Conservation (phyloP, 495 filamentous ascomycete genomes). For the Lophiostoma macrostomum region DNA sequence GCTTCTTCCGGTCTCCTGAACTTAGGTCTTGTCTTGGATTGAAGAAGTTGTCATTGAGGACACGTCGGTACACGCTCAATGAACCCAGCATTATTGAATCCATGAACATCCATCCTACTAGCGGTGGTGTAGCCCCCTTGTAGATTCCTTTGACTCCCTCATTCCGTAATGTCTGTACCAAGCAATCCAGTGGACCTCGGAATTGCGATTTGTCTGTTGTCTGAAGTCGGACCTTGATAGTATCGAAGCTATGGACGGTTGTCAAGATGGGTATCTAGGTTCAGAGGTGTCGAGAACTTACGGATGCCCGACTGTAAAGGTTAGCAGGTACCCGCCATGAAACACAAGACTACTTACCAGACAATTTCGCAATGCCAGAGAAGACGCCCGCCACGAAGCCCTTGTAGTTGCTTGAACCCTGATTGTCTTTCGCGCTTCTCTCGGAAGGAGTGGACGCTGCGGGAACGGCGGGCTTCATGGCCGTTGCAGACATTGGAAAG, state of each 20-base stretch:
- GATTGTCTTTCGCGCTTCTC: constrained; percentile 12
- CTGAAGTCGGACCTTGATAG: constrained; percentile 92
- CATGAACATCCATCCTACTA: constrained; percentile 99
- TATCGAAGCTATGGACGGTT: constrained; percentile 69
- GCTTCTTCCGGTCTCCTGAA: constrained; percentile 38
- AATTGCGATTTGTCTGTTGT: constrained; percentile 77
- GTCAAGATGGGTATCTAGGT: neutral
- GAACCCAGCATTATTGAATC: constrained; percentile 93
- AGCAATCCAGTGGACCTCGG: constrained; percentile 80
- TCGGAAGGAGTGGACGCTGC: constrained; percentile 1
- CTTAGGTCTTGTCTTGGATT: constrained; percentile 39
- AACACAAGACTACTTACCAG: constrained; percentile 54
- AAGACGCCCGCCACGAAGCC: constrained; percentile 95
- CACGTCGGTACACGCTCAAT: constrained; percentile 78
- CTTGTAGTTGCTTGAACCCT: constrained; percentile 58
- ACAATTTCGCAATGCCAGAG: constrained; percentile 86
- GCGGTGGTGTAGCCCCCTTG: constrained; percentile 85
- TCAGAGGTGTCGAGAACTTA: constrained; percentile 34
- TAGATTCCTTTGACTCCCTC: constrained; percentile 79
- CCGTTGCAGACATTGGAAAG: constrained; percentile 25
- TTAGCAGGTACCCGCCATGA: neutral
- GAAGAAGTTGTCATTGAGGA: constrained; percentile 78
- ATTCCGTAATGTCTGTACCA: constrained; percentile 73
- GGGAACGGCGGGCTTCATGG: constrained; percentile 18
- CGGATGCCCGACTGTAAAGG: constrained; percentile 61